Percentiles rank a stretch among this genome's conserved stretches.
Evolutionary conservation across 2,329 filamentous ascomycete genomes (phyloP).

Genomic region (Aspergillus spinulosporus): DNA sequence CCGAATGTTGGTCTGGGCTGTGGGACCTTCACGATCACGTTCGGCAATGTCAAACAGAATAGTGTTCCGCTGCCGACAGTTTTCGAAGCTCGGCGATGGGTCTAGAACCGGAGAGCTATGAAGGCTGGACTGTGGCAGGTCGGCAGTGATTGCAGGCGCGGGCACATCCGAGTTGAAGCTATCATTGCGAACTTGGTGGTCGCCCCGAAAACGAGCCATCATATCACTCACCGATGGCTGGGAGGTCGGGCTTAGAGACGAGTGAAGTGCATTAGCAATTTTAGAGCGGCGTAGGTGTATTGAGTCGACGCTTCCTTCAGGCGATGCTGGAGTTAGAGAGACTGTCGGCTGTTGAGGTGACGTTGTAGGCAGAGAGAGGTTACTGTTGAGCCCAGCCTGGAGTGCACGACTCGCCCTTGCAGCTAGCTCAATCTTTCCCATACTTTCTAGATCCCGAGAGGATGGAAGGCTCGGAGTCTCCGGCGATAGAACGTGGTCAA

Average conservation of each 20-base stretch:
- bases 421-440: constrained; percentile 38
- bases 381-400: constrained; percentile 37
- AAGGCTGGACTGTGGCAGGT: constrained; percentile 27
- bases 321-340: constrained; percentile 26
- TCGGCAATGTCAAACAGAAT: constrained; percentile 43
- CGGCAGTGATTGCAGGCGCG: constrained; percentile 23
- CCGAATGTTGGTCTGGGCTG: constrained; percentile 48
- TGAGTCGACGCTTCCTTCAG: constrained; percentile 36
- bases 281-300: constrained; percentile 51
- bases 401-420: constrained; percentile 42
- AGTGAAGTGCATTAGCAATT: constrained; percentile 53
- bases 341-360: constrained; percentile 27
- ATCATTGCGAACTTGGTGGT: constrained; percentile 24
- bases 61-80: constrained; percentile 36
- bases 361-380: constrained; percentile 12
- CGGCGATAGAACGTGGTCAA: constrained; percentile 66
- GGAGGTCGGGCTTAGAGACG: constrained; percentile 51
- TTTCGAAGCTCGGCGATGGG: constrained; percentile 28
- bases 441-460: constrained; percentile 17
- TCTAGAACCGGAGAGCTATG: constrained; percentile 29
- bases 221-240: constrained; percentile 57
- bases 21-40: constrained; percentile 43
- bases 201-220: constrained; percentile 51
- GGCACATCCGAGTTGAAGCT: constrained; percentile 21
- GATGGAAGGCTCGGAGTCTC: constrained; percentile 29